Evolutionary conservation across 1,139 yeast genomes (phyloP), one percentile per base, ranked within the genome.

Genomic region (Lodderomyces beijingensis): DNA sequence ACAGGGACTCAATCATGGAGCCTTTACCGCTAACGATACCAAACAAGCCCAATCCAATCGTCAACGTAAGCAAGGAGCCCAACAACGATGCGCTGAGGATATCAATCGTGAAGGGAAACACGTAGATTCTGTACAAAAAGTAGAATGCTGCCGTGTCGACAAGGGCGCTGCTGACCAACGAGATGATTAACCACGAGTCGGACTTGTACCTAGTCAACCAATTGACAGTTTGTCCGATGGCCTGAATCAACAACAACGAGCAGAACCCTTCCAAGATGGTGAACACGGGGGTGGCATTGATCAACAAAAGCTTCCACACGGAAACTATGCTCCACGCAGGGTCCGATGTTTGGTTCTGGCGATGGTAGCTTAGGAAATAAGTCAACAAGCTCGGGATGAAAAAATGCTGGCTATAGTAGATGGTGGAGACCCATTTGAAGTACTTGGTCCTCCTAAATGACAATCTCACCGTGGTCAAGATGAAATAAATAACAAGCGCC

Each of bases 211-310:
- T 65, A n/a, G 81, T 75, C 29, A 87, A 61, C 83, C 91, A 82
- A 41, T 75, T 71, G 35, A 86, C 72, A 6, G 86, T 77, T 51
- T 87, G 91, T 5, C 97, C 96, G 26, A 85, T 72, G 6, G 95
- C 88, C 59, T 91, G 98, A 41, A 91, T 86, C 18, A 88, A 80
- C 37, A 91, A 64, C 27, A 91, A 71, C 0, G 96, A 79, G 59
- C 96, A 91, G 48, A 91, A 82, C 1, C 98, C 98, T 61, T 91
- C 98, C 36, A 88, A 61, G 11, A 88, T 70, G 1, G 96, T 85
- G 57, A 91, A 89, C 30, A 85, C 64, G 1, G 96, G 93, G 1
- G 98, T 91, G 5, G 95, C 76, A 52, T 86, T 85, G 30, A 78
- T 69, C 29, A 91, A 65, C 28, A 83, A 59, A 36, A 72, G 54